Conservation (phyloP, 2,329 filamentous ascomycete genomes). For the Colletotrichum graminicola region DNA sequence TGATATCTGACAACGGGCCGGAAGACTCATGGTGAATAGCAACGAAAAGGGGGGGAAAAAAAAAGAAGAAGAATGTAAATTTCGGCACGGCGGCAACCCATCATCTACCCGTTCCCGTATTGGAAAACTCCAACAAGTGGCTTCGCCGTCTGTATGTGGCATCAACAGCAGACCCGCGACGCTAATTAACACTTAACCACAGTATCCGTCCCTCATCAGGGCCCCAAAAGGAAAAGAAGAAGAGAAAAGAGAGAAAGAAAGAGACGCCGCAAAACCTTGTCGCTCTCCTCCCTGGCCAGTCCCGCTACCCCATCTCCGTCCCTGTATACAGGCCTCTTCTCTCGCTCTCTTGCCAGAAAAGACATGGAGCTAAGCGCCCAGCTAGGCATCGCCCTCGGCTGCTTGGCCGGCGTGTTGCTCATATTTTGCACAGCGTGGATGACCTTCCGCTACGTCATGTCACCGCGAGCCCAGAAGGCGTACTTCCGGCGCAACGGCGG, state of each 20-base stretch:
- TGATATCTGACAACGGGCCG: background rate
- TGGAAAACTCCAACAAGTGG: background rate
- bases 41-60: too few relatives aligned
- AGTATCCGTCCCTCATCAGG: background rate
- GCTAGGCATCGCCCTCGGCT: background rate
- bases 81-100: background rate
- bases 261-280: background rate
- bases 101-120: background rate
- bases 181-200: background rate
- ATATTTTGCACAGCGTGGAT: background rate
- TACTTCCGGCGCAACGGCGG: constrained; percentile 21
- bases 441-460: constrained; percentile 18
- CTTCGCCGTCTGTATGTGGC: background rate
- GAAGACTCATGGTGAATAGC: background rate
- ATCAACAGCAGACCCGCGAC: background rate
- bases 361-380: background rate
- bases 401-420: background rate
- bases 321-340: background rate
- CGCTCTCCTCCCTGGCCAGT: background rate
- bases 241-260: too few relatives aligned
- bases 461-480: constrained; percentile 20
- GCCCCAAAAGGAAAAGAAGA: background rate
- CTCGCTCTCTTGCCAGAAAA: background rate
- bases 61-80: background rate
- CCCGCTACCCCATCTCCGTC: background rate